A percentile compares a stretch with the other conserved stretches of the same genome.
phyloP scores from a whole-genome alignment of 768 basidiomycete species.

The Auricularia cornea region DNA sequence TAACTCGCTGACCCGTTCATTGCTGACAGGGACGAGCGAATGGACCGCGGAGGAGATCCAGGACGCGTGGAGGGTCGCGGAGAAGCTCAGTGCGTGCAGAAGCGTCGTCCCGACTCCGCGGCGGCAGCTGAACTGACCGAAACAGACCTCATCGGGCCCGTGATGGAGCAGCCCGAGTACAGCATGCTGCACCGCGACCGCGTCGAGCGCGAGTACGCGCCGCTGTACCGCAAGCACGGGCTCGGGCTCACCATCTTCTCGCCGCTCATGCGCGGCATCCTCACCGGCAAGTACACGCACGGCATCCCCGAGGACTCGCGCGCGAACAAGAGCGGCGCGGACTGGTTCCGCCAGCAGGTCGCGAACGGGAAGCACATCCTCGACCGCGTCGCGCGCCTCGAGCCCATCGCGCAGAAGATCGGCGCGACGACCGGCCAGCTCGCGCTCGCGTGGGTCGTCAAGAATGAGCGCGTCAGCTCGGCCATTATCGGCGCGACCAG shows the following conservation, averaged over 20 bases:
- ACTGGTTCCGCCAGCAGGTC: slow-evolving; percentile 8
- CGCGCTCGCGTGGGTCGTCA: slow-evolving; percentile 12
- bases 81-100: slow-evolving; percentile 30
- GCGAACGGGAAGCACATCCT: slow-evolving; percentile 5
- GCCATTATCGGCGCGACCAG: slow-evolving; percentile 13
- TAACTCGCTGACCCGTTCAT: too few relatives aligned
- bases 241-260: slow-evolving; percentile 68
- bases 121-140: too few relatives aligned
- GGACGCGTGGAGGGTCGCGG: slow-evolving; percentile 57
- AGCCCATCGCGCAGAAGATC: slow-evolving; percentile 9
- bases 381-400: slow-evolving; percentile 4
- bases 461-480: slow-evolving; percentile 5
- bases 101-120: neutral
- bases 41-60: slow-evolving; percentile 67
- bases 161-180: slow-evolving; percentile 4
- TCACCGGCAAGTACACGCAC: slow-evolving; percentile 48
- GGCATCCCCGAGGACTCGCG: slow-evolving; percentile 12
- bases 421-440: slow-evolving; percentile 8
- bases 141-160: neutral
- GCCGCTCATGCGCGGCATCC: slow-evolving; percentile 58
- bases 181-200: slow-evolving; percentile 73
- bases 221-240: slow-evolving; percentile 58
- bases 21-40: neutral
- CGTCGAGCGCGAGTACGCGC: slow-evolving; percentile 69
- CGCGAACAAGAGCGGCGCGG: slow-evolving; percentile 7